Conservation (phyloP, 192 early-diverging fungal species). For the Coemansia sp. region DNA sequence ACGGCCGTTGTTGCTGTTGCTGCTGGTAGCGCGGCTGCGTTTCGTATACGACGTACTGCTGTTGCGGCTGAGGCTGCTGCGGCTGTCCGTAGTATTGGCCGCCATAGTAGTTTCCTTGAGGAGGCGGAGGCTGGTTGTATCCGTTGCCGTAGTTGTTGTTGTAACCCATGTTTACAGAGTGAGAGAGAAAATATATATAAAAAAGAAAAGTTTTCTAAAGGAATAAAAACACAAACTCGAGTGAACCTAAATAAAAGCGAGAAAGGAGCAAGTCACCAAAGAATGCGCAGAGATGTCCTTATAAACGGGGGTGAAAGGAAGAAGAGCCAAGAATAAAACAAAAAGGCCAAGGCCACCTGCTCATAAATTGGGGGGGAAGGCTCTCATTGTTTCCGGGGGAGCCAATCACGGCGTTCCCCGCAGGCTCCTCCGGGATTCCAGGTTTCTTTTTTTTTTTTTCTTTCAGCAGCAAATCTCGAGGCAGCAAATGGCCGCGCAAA, state of each 20-base stretch:
- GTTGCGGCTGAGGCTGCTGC: conserved; percentile 21
- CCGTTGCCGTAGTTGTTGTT: conserved; percentile 12
- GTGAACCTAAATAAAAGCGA: not conserved
- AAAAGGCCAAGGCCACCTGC: too few species aligned
- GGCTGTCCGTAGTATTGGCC: conserved; percentile 24
- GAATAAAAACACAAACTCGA: not conserved
- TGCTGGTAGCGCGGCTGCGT: conserved; percentile 5
- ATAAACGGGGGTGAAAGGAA: not conserved
- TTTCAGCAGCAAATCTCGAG: not conserved
- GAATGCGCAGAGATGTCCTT: too few species aligned
- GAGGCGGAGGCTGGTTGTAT: conserved; percentile 18
- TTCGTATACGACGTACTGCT: conserved; percentile 12
- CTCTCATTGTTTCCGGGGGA: not conserved
- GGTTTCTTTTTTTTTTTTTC: too few species aligned
- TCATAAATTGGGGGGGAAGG: too few species aligned
- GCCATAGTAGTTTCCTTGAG: conserved; percentile 4
- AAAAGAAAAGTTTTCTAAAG: not conserved
- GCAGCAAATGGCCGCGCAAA: not conserved
- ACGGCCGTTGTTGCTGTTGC: not conserved
- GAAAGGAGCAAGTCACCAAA: not conserved
- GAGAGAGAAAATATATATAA: not conserved
- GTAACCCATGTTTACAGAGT: conserved; percentile 6
- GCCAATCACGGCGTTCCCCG: too few species aligned
- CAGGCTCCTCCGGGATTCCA: too few species aligned
- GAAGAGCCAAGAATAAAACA: not conserved